Evolutionary conservation across 2,329 filamentous ascomycete genomes (phyloP), one percentile per base, ranked within the genome.

Genomic region (Cercospora sesami): DNA sequence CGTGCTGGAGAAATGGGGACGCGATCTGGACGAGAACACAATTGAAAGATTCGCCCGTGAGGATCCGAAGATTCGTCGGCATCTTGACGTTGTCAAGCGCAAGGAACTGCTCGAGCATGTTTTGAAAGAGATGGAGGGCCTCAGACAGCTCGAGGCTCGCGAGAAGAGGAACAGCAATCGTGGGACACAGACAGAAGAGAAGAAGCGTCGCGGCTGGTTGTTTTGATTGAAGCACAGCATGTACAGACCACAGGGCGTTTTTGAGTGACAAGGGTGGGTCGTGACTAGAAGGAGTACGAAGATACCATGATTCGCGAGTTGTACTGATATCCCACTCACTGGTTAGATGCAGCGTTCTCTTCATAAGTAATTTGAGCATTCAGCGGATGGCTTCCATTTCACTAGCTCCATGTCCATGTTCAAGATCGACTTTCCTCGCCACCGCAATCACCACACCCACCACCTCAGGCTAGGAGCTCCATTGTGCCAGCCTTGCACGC

Each of bases 41-140:
- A 87, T 98, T 5, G 94, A 99, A 78, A 87, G 87, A 28, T 97
- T 99, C 74, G 95, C 95, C 3, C 89, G 92, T 63, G 95, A 99
- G 80, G 96, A 99, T 76, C 91, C 93, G 18, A 95, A 94, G 80
- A 90, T 99, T 70, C 87, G 90, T 70, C 86, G 90, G 59, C 96
- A 99, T 78, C 84, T 99, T 53, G 96, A 99, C 74, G 89, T 98
- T 26, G 96, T 98, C 73, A 87, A 90, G 70, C 86, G 94, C 72
- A 99, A 99, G 81, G 94, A 97, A 76, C 84, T 97, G 68, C 86
- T 99, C 4, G 94, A 99, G 82, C 84, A 97, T 65, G 95, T 97
- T 5, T 84, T 99, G 31, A 91, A 93, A 78, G 98, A 99, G 85
- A 98, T 99, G 87, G 94, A 98, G 78, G 91, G 92, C 67, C 81